Evolutionary conservation across 176 grass and related monocot species (phyloP).

Genomic region (Ananas comosus): DNA sequence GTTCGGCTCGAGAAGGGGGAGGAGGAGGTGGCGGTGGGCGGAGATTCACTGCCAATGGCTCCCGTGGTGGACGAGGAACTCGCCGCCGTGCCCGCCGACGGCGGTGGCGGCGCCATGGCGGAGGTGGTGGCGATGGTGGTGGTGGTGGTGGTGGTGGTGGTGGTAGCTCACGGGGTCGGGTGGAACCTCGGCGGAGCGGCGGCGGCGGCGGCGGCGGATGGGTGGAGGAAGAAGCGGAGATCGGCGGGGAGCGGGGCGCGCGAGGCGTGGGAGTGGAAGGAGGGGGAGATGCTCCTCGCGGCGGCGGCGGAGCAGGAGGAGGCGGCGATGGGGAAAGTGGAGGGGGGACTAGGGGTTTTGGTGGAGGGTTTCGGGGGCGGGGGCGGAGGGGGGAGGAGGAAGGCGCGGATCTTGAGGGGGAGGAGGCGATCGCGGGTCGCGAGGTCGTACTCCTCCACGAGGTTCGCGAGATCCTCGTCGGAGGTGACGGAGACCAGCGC

Average conservation of each 20-base stretch:
- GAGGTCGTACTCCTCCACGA: conserved; percentile 49
- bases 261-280: neutral
- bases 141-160: conserved; percentile 6
- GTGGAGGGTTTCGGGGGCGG: neutral
- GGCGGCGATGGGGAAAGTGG: conserved; percentile 2
- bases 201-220: neutral
- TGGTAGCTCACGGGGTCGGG: too few relatives aligned
- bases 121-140: conserved; percentile 6
- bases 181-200: conserved; percentile 10
- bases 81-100: neutral
- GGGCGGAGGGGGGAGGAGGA: conserved; percentile 32
- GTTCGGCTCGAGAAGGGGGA: neutral
- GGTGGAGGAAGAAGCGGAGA: conserved; percentile 17
- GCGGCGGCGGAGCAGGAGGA: neutral
- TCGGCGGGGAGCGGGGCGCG: neutral
- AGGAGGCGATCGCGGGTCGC: conserved; percentile 28
- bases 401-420: conserved; percentile 50
- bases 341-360: conserved; percentile 1
- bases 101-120: neutral
- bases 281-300: neutral
- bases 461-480: conserved; percentile 54
- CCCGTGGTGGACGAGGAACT: conserved; percentile 32
- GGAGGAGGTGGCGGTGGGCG: neutral
- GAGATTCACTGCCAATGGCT: conserved; percentile 24
- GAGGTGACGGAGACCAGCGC: conserved; percentile 64